Evolutionary conservation across 1,284 basidiomycete species (phyloP), one percentile per base, ranked within the genome.

Genomic region (Tylopilus orsonianus): DNA sequence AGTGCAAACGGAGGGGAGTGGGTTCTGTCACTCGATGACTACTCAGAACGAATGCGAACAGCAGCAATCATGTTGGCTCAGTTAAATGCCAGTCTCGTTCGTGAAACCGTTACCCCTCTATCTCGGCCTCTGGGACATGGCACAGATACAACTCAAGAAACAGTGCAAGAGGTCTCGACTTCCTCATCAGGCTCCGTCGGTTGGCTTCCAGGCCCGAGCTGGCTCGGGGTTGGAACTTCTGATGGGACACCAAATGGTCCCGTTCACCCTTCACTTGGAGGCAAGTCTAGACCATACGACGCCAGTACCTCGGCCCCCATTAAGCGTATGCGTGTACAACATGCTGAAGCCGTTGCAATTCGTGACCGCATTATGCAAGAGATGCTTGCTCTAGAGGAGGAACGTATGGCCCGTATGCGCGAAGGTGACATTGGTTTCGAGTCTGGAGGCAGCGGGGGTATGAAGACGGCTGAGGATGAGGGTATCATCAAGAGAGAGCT

Each of bases 51-150:
- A 36, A 99, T 99, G 96, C 85, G 93, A 13, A 98, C 94, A 9
- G 96, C 96, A 1, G 96, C 97, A 4, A 87, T 99, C 59, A 98
- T 99, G 96, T 83, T 99, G 19, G 89, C 96, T 1, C 96, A 99
- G 71, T 80, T 99, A 36, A 97, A 95, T 59, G 85, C 92, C 1
- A 94, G 83, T 52, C 75, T 90, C 40, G 73, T 82, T 12, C 79
- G 83, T 44, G 81, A 83, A 50, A 68, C 73, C 20, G 53, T 67
- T 0, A 67, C 69, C 8, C 49, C 74, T 13, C 41, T 74, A 32
- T 48, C 72, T 16, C 57, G 61, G 20, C 67, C 76, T 3, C 68
- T 67, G 10, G 61, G 59, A 16, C 58, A 66, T 33, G 54, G 66
- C 7, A 57, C 57, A 5, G 46, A 45, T 19, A 29, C 50, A 6